phyloP scores from a whole-genome alignment of 345 rosid genomes.

The Camelina sativa region DNA sequence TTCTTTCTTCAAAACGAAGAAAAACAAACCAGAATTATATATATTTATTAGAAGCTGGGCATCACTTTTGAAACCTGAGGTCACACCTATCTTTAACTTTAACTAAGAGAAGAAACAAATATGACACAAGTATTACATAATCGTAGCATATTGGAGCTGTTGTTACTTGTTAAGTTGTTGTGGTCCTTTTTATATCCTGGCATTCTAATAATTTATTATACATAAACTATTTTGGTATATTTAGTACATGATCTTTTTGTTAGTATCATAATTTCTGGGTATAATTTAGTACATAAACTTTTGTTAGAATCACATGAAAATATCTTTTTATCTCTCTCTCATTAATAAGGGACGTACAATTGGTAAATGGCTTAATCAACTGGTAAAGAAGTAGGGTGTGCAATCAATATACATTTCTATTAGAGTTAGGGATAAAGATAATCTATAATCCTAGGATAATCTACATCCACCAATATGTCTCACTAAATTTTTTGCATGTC shows the following conservation, averaged over 20 bases:
- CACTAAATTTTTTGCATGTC: background rate
- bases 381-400: background rate
- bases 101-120: slow-evolving; percentile 18
- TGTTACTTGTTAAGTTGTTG: background rate
- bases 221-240: background rate
- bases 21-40: background rate
- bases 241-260: background rate
- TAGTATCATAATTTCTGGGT: background rate
- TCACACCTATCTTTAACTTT: slow-evolving; percentile 28
- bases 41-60: slow-evolving; percentile 14
- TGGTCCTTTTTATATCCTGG: background rate
- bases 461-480: slow-evolving; percentile 21
- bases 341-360: background rate
- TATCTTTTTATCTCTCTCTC: slow-evolving; percentile 2
- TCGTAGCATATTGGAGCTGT: slow-evolving; percentile 28
- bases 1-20: slow-evolving; percentile 11
- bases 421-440: background rate
- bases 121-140: slow-evolving; percentile 38
- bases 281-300: background rate
- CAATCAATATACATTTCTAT: background rate
- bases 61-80: slow-evolving; percentile 27
- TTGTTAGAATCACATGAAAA: slow-evolving; percentile 2
- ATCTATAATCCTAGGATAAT: slow-evolving; percentile 6
- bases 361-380: background rate
- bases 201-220: background rate